Percentiles rank a stretch among this genome's conserved stretches.
Evolutionary conservation across 2,329 filamentous ascomycete species (phyloP).

Genomic region (Cercospora sp.): DNA sequence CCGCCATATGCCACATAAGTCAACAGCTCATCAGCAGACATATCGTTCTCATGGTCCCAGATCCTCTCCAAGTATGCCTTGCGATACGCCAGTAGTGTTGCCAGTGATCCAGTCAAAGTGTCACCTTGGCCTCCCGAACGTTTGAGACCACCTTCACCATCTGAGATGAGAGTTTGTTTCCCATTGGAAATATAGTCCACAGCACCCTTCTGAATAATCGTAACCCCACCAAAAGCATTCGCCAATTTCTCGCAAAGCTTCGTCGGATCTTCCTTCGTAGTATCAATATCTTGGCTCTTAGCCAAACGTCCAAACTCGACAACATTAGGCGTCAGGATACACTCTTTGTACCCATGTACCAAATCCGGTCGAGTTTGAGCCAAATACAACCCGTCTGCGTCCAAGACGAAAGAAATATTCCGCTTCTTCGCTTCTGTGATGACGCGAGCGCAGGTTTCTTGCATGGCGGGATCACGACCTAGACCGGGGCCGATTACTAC

Average conservation of each 20-base stretch:
- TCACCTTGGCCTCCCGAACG: slow-evolving; percentile 93
- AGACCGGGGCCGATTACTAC: slow-evolving; percentile 91
- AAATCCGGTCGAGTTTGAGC: slow-evolving; percentile 74
- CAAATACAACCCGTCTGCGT: slow-evolving; percentile 83
- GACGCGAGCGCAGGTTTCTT: slow-evolving; percentile 77
- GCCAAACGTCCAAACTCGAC: slow-evolving; percentile 87
- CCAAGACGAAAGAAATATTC: slow-evolving; percentile 78
- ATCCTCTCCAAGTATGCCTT: slow-evolving; percentile 80
- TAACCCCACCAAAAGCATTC: slow-evolving; percentile 78
- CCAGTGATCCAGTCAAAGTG: slow-evolving; percentile 85
- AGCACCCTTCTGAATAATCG: slow-evolving; percentile 83
- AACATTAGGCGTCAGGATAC: slow-evolving; percentile 90
- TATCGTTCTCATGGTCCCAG: slow-evolving; percentile 64
- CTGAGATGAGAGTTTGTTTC: slow-evolving; percentile 69
- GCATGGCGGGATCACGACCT: slow-evolving; percentile 86
- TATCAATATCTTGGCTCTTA: slow-evolving; percentile 68
- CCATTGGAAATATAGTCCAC: slow-evolving; percentile 85
- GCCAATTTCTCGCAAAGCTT: slow-evolving; percentile 70
- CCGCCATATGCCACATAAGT: slow-evolving; percentile 83
- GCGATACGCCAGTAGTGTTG: slow-evolving; percentile 85
- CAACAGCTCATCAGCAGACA: slow-evolving; percentile 62
- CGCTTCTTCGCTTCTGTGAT: slow-evolving; percentile 73
- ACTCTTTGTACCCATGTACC: slow-evolving; percentile 76
- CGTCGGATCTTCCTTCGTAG: slow-evolving; percentile 50
- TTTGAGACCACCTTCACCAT: slow-evolving; percentile 80